These are phyloP conservation scores for Pichia eremophila DNA, from an alignment of 805 yeast species.

Conservation along the genomic window DNA sequence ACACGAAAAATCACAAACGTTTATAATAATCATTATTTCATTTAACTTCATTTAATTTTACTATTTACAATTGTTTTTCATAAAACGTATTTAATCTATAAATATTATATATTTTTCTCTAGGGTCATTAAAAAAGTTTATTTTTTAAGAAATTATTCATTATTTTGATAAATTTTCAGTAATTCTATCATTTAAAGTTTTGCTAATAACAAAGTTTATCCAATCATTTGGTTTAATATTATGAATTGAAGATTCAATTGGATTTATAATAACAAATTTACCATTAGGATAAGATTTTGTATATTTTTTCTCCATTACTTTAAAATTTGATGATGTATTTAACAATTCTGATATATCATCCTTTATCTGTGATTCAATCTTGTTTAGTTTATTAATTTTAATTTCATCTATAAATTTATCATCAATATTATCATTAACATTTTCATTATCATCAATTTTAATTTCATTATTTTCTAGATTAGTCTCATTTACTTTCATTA, in stretches of 20 bases:
- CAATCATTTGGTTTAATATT: constrained; percentile 6
- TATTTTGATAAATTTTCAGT: neutral
- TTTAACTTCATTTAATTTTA: no score
- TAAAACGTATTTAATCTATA: neutral
- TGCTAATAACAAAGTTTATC: constrained; percentile 1
- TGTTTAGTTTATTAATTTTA: neutral
- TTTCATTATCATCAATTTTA: neutral
- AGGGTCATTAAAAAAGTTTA: neutral
- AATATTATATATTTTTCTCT: neutral
- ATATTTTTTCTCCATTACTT: neutral
- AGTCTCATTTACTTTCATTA: no score
- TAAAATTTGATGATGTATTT: neutral
- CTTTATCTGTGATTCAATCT: neutral
- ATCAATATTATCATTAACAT: neutral
- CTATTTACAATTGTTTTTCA: no score
- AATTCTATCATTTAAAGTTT: constrained; percentile 1
- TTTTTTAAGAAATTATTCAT: neutral
- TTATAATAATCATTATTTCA: no score
- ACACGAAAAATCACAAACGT: no score
- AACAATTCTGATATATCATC: neutral
- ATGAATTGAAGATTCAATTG: neutral
- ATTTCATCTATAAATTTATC: neutral
- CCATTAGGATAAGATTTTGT: neutral
- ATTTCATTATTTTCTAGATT: neutral
- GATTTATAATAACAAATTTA: neutral